Conservation (phyloP, 305 asterid species). For the Fraxinus greggii region DNA sequence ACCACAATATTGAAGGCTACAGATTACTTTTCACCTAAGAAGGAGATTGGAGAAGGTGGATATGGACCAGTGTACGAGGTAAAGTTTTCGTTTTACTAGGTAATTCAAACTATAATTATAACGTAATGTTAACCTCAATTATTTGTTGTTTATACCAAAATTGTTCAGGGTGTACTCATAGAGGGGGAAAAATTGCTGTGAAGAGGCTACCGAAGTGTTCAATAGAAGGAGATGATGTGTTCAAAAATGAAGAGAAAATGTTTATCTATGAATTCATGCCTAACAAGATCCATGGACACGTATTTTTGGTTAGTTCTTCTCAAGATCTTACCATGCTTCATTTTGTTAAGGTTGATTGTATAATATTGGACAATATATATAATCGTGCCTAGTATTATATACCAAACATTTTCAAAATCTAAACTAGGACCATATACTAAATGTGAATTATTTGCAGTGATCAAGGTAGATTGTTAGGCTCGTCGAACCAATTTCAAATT, state of each 20-base stretch:
- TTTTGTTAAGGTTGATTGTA: neutral
- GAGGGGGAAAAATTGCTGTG: slow-evolving; percentile 8
- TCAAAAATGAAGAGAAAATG: slow-evolving; percentile 8
- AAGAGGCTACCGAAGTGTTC: slow-evolving; percentile 16
- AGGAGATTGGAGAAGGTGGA: slow-evolving; percentile 3
- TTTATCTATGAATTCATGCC: slow-evolving; percentile 13
- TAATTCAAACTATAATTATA: neutral
- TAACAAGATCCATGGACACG: slow-evolving; percentile 8
- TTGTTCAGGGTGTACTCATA: neutral
- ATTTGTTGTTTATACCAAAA: neutral
- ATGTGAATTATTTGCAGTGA: neutral
- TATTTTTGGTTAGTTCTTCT: slow-evolving; percentile 11
- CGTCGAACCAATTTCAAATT: neutral
- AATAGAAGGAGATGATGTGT: slow-evolving; percentile 7
- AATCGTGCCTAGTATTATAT: neutral
- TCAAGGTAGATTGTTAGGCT: slow-evolving; percentile 6
- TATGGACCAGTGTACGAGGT: slow-evolving; percentile 17
- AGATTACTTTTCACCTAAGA: neutral
- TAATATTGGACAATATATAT: neutral
- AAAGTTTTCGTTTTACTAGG: neutral
- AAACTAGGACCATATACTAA: neutral
- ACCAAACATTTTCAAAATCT: neutral
- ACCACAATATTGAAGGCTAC: slow-evolving; percentile 8
- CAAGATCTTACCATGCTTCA: neutral
- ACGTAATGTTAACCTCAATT: neutral